These are phyloP conservation scores for Euphrasia arctica DNA, from an alignment of 305 asterid genomes.

Conservation along the genomic window DNA sequence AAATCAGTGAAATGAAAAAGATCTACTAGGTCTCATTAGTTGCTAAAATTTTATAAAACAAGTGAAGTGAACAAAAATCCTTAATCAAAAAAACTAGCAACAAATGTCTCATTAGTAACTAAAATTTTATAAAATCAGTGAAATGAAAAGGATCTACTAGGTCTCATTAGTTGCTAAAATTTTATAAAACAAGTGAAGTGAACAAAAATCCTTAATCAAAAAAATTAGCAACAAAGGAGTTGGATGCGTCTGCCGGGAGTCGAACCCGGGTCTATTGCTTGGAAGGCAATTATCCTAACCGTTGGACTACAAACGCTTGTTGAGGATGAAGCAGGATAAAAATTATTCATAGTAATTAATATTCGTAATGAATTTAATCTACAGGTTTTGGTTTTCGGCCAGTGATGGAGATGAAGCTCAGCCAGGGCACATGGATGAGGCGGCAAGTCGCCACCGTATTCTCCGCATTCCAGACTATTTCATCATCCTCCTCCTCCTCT, in stretches of 20 bases:
- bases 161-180: no score
- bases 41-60: no score
- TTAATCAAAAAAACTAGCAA: no score
- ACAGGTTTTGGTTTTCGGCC: not conserved
- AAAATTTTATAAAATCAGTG: no score
- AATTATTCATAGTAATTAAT: not conserved
- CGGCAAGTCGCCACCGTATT: constrained; percentile 27
- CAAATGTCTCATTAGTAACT: constrained; percentile 40
- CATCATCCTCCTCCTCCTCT: constrained; percentile 11
- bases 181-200: no score
- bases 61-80: no score
- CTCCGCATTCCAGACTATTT: constrained; percentile 21
- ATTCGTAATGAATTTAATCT: not conserved
- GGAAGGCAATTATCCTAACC: constrained; percentile 99
- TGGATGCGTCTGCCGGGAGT: constrained; percentile 83
- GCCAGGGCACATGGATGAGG: constrained; percentile 43
- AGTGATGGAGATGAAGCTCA: constrained; percentile 38
- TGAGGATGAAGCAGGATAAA: not conserved
- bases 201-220: no score
- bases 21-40: no score
- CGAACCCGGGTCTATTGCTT: constrained; percentile 97
- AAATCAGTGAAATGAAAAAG: no score
- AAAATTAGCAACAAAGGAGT: no score
- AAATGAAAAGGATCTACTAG: no score
- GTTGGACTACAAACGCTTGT: constrained; percentile 95